These are phyloP conservation scores for Oenanthe javanica DNA, from an alignment of 140 eudicot genomes.

Conservation along the genomic window DNA sequence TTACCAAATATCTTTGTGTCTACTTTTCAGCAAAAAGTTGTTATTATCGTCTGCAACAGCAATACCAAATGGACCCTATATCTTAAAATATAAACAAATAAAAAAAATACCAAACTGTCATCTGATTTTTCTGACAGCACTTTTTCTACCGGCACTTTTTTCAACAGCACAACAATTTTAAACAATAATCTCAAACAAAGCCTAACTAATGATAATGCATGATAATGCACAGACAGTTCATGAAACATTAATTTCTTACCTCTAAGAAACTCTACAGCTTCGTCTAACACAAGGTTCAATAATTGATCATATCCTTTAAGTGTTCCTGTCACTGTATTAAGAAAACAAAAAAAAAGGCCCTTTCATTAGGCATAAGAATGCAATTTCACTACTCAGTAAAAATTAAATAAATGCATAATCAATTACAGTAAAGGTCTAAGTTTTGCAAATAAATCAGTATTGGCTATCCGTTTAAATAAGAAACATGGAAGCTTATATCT, in stretches of 20 bases:
- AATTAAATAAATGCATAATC: not conserved
- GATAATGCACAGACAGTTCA: not conserved
- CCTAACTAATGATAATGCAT: too few relatives aligned
- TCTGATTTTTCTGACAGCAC: too few relatives aligned
- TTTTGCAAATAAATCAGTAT: not conserved
- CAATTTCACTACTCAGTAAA: not conserved
- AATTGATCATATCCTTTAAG: slow-evolving; percentile 94
- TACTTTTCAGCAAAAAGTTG: too few relatives aligned
- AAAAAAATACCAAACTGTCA: too few relatives aligned
- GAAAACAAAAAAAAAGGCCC: not conserved
- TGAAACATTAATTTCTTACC: slow-evolving; percentile 34
- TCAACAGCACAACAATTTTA: too few relatives aligned
- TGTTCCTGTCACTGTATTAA: slow-evolving; percentile 68
- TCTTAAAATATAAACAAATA: too few relatives aligned
- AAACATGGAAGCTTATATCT: not conserved
- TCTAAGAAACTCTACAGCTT: slow-evolving; percentile 82
- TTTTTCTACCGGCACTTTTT: too few relatives aligned
- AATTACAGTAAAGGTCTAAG: not conserved
- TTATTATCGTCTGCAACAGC: too few relatives aligned
- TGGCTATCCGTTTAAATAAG: not conserved
- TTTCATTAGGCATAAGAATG: not conserved
- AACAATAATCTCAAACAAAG: too few relatives aligned
- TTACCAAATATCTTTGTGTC: too few relatives aligned
- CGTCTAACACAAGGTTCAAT: slow-evolving; percentile 97
- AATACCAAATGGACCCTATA: too few relatives aligned